Percentiles rank a stretch among this genome's conserved stretches.
Conservation (phyloP, 805 yeast species). For the Debaryomyces castellii region DNA sequence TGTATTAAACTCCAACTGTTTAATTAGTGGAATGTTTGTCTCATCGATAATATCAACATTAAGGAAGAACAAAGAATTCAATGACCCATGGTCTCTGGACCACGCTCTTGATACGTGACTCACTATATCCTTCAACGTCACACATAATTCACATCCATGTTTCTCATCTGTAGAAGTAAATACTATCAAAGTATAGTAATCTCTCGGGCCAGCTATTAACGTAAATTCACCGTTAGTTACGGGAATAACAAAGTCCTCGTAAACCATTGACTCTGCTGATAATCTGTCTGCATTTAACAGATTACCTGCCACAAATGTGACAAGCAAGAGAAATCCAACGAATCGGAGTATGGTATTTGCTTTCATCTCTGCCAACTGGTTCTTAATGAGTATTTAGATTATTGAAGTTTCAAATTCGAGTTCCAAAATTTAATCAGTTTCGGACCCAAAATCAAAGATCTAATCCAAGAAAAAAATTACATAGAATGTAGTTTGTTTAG, state of each 20-base stretch:
- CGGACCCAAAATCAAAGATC: neutral
- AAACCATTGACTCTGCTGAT: constrained; percentile 3
- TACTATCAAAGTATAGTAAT: constrained; percentile 50
- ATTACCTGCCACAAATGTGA: neutral
- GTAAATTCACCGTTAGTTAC: constrained; percentile 41
- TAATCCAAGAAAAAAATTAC: neutral
- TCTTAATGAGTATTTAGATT: neutral
- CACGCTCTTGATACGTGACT: constrained; percentile 44
- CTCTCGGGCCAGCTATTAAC: constrained; percentile 47
- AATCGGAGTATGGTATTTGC: neutral
- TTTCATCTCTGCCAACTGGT: neutral
- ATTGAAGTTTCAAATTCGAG: neutral
- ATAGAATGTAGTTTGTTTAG: too few species aligned
- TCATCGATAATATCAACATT: constrained; percentile 48
- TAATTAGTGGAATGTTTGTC: constrained; percentile 41
- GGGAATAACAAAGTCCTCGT: constrained; percentile 38
- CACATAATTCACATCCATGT: constrained; percentile 50
- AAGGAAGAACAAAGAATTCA: constrained; percentile 44
- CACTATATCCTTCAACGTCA: constrained; percentile 39
- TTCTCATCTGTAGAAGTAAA: constrained; percentile 49
- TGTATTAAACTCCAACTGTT: constrained; percentile 41
- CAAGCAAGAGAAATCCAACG: neutral
- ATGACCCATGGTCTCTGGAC: constrained; percentile 40
- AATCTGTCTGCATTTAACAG: constrained; percentile 1
- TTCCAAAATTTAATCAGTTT: neutral